Evolutionary conservation across 2,329 filamentous ascomycete genomes (phyloP).

Genomic region (Gaeumannomyces tritici): DNA sequence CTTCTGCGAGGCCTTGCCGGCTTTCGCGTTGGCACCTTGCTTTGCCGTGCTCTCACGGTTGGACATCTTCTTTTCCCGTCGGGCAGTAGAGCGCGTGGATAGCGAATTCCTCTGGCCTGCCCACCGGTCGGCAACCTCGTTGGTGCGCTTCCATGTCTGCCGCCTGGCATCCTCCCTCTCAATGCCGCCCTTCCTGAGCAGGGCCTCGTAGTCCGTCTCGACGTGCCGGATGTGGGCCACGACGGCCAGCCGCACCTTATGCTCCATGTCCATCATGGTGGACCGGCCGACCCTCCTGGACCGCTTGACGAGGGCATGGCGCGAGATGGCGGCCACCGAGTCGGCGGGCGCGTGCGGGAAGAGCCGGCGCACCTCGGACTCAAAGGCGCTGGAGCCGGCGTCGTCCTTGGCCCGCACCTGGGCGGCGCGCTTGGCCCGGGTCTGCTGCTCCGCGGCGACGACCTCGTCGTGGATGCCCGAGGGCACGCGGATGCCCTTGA

Average conservation of each 20-base stretch:
- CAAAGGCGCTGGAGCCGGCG: conserved; percentile 20
- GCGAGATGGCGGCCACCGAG: conserved; percentile 23
- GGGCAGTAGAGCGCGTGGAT: not conserved
- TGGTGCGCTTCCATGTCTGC: not conserved
- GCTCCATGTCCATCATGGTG: conserved; percentile 22
- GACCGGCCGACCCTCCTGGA: conserved; percentile 38
- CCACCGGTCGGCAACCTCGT: conserved; percentile 1
- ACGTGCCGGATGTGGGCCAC: conserved; percentile 37
- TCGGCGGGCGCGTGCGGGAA: conserved; percentile 30
- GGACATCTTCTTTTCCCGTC: not conserved
- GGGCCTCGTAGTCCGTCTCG: conserved; percentile 35
- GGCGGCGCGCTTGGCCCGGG: conserved; percentile 19
- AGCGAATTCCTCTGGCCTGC: not conserved
- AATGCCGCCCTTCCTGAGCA: conserved; percentile 15
- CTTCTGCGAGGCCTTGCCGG: not conserved
- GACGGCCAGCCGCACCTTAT: conserved; percentile 35
- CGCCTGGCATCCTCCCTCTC: not conserved
- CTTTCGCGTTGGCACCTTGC: not conserved
- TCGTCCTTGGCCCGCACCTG: conserved; percentile 24
- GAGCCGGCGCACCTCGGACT: conserved; percentile 20
- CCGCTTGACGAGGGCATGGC: conserved; percentile 32
- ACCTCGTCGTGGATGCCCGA: conserved; percentile 18
- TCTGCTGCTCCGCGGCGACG: conserved; percentile 17
- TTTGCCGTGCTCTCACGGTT: not conserved
- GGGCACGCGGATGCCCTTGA: conserved; percentile 30